Evolutionary conservation across 768 basidiomycete species (phyloP), one percentile per base, ranked within the genome.

Genomic region (Exidia glandulosa): DNA sequence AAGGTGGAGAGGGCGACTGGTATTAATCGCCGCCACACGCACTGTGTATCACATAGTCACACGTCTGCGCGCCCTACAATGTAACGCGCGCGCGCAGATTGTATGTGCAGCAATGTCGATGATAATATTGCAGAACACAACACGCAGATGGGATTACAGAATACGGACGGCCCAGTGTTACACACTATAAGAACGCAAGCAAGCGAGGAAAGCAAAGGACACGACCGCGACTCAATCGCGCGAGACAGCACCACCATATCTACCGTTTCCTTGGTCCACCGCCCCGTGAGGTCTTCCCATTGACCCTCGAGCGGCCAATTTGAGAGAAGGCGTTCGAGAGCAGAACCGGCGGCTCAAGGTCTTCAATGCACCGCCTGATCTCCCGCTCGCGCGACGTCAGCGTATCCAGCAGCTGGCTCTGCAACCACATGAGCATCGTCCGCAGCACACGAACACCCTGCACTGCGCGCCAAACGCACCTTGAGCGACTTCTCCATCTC

Each of bases 1-100:
- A 97, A 71, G 94, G 93, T 12, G 90, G 92, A 36, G 95, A 97
- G 75, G 94, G 94, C 7, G 95, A 97, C 71, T 92, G 92, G 12
- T 98, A 97, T 72, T 96, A 74, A 65, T 36, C 45, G 30, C 31
- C 32, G 4, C 32, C 34, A 9, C 47, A 57, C n/a, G n/a, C n/a
- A n/a, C n/a, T n/a, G n/a, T n/a, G n/a, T n/a, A n/a, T n/a, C n/a
- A n/a, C n/a, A n/a, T n/a, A n/a, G n/a, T n/a, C n/a, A n/a, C n/a
- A n/a, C n/a, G n/a, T n/a, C n/a, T n/a, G n/a, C n/a, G n/a, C n/a
- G n/a, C n/a, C n/a, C n/a, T n/a, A n/a, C n/a, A n/a, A n/a, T n/a
- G n/a, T n/a, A n/a, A n/a, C n/a, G n/a, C n/a, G n/a, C n/a, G n/a
- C n/a, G n/a, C n/a, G n/a, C n/a, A n/a, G n/a, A n/a, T n/a, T n/a